Percentiles rank a stretch among this genome's conserved stretches.
Evolutionary conservation across 78 protist genomes (phyloP).

Genomic region (Chrysochromulina tobinii): DNA sequence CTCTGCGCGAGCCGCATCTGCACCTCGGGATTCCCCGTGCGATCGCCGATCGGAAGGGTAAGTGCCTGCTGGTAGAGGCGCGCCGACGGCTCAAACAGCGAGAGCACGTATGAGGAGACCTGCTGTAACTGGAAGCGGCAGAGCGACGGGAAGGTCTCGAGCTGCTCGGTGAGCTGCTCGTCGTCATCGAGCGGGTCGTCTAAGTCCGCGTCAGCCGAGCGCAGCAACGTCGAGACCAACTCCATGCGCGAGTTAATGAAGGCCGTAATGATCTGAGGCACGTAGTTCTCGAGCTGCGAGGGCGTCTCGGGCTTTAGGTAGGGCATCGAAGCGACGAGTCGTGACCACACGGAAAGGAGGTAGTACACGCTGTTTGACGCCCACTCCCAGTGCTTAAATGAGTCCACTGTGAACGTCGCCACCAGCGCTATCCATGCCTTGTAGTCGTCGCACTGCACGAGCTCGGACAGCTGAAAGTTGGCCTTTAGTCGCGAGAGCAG

Average conservation of each 20-base stretch:
- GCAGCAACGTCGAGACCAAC: not conserved
- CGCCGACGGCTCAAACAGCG: conserved; percentile 13
- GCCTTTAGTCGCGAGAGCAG: conserved; percentile 42
- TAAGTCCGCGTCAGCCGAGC: not conserved
- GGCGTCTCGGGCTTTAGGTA: conserved; percentile 29
- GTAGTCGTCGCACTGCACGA: not conserved
- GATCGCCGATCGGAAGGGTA: not conserved
- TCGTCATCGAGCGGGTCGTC: conserved; percentile 36
- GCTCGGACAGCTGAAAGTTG: conserved; percentile 25
- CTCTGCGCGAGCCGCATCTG: not conserved
- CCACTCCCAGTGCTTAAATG: conserved; percentile 42
- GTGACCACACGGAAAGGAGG: conserved; percentile 54
- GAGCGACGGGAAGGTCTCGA: conserved; percentile 34
- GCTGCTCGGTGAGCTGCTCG: conserved; percentile 36
- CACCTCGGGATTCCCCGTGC: not conserved
- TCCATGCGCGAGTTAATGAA: conserved; percentile 45
- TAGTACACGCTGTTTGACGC: conserved; percentile 43
- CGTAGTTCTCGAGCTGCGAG: conserved; percentile 15
- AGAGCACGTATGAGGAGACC: not conserved
- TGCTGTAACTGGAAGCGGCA: conserved; percentile 33
- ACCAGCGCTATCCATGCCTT: not conserved
- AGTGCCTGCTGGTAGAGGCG: not conserved
- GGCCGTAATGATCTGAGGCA: conserved; percentile 30
- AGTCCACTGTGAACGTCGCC: conserved; percentile 33
- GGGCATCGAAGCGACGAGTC: conserved; percentile 47